Evolutionary conservation across 257 asterid genomes (phyloP).

Genomic region (Ligustrum vulgare): DNA sequence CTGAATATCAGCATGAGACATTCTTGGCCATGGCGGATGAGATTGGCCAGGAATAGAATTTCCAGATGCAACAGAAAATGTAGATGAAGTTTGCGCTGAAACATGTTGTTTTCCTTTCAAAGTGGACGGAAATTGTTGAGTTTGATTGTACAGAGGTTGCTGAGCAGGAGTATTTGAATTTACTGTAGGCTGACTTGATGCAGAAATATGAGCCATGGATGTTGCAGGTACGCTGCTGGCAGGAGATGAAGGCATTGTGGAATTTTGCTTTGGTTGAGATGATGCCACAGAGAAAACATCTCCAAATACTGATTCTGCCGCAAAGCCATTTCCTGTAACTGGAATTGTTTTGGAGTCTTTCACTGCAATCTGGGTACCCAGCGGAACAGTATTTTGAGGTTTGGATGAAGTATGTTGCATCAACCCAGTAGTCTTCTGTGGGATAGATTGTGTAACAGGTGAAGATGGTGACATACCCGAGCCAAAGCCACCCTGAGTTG

Average conservation of each 20-base stretch:
- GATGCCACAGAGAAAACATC: constrained; percentile 61
- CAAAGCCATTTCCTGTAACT: constrained; percentile 62
- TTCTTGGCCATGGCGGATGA: constrained; percentile 85
- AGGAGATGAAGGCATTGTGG: constrained; percentile 37
- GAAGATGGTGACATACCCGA: constrained; percentile 27
- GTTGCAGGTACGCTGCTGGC: constrained; percentile 42
- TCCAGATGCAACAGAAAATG: constrained; percentile 52
- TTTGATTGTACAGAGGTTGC: constrained; percentile 42
- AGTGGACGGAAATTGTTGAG: constrained; percentile 47
- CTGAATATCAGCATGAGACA: constrained; percentile 81
- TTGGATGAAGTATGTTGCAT: constrained; percentile 51
- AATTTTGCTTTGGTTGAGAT: constrained; percentile 47
- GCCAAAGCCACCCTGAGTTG: constrained; percentile 48
- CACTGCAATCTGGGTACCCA: constrained; percentile 42
- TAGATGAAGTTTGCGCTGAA: constrained; percentile 42
- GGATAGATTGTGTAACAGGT: constrained; percentile 46
- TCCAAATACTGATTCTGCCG: constrained; percentile 56
- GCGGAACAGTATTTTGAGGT: constrained; percentile 36
- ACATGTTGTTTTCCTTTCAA: constrained; percentile 54
- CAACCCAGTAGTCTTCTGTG: constrained; percentile 38
- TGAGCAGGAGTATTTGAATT: constrained; percentile 44
- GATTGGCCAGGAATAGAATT: constrained; percentile 41
- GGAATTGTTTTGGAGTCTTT: constrained; percentile 45
- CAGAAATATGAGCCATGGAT: constrained; percentile 37
- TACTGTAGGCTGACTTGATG: constrained; percentile 44